These are phyloP conservation scores for Diaporthe humulicola DNA, from an alignment of 2,329 filamentous ascomycete species.

Conservation along the genomic window DNA sequence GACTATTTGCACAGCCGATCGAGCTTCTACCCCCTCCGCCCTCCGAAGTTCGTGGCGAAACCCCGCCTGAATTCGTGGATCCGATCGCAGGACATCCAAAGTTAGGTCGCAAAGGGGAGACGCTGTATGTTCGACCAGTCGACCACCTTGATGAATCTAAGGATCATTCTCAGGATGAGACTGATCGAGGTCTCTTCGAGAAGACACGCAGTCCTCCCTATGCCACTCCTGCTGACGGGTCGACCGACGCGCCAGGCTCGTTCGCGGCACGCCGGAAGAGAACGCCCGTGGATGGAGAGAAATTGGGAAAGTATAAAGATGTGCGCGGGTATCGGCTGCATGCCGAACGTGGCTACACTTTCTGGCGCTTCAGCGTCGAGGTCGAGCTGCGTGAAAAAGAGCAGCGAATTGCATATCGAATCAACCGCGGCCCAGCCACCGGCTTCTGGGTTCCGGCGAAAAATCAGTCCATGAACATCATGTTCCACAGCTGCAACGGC, in stretches of 20 bases:
- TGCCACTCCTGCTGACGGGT: conserved; percentile 54
- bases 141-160: conserved; percentile 83
- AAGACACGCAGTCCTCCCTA: conserved; percentile 69
- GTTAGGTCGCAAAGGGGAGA: conserved; percentile 85
- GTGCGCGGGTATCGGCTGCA: conserved; percentile 87
- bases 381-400: conserved; percentile 85
- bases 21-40: conserved; percentile 85
- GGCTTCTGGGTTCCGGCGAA: conserved; percentile 95
- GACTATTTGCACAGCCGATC: conserved; percentile 89
- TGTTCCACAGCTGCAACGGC: conserved; percentile 98
- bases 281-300: conserved; percentile 80
- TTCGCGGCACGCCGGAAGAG: conserved; percentile 68
- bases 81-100: conserved; percentile 91
- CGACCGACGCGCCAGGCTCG: conserved; percentile 64
- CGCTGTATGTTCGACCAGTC: conserved; percentile 90
- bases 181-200: conserved; percentile 87
- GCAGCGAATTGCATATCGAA: conserved; percentile 92
- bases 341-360: conserved; percentile 87
- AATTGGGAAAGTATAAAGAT: conserved; percentile 83
- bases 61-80: conserved; percentile 88
- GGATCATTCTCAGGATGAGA: conserved; percentile 84
- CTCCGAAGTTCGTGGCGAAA: conserved; percentile 72
- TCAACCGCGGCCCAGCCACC: conserved; percentile 89
- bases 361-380: conserved; percentile 97
- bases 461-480: conserved; percentile 94